A percentile compares a stretch with the other conserved stretches of the same genome.
phyloP scores from a whole-genome alignment of 1,139 yeast species.

The Yamadazyma mexicana region DNA sequence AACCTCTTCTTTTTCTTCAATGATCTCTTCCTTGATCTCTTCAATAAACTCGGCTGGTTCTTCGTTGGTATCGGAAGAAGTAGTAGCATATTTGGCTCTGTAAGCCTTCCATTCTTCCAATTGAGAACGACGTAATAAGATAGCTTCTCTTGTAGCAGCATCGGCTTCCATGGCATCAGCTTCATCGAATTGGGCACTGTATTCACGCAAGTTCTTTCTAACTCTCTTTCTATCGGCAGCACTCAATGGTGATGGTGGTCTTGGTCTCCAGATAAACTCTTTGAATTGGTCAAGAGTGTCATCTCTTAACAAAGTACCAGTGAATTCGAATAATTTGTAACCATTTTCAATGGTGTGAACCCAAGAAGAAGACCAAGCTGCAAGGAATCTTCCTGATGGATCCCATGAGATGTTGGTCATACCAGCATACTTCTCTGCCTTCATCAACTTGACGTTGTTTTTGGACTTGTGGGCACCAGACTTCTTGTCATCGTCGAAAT shows the following conservation, averaged over 20 bases:
- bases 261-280: conserved; percentile 95
- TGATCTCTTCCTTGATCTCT: conserved; percentile 63
- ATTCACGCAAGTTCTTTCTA: conserved; percentile 84
- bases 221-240: conserved; percentile 86
- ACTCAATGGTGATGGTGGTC: conserved; percentile 78
- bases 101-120: conserved; percentile 86
- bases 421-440: conserved; percentile 67
- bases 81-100: conserved; percentile 58
- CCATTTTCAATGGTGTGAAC: conserved; percentile 88
- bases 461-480: conserved; percentile 36
- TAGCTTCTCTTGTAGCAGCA: conserved; percentile 87
- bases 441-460: conserved; percentile 64
- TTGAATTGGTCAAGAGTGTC: conserved; percentile 81
- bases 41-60: conserved; percentile 68
- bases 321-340: conserved; percentile 80
- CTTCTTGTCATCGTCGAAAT: conserved; percentile 65
- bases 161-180: conserved; percentile 96
- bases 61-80: conserved; percentile 49
- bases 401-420: conserved; percentile 92
- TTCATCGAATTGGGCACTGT: conserved; percentile 92
- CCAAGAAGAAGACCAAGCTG: conserved; percentile 88
- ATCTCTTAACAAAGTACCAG: conserved; percentile 75
- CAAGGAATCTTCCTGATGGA: conserved; percentile 88
- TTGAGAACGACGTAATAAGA: conserved; percentile 78
- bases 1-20: conserved; percentile 81